phyloP scores from a whole-genome alignment of 2,329 filamentous ascomycete genomes.

The Diaporthe velutina region DNA sequence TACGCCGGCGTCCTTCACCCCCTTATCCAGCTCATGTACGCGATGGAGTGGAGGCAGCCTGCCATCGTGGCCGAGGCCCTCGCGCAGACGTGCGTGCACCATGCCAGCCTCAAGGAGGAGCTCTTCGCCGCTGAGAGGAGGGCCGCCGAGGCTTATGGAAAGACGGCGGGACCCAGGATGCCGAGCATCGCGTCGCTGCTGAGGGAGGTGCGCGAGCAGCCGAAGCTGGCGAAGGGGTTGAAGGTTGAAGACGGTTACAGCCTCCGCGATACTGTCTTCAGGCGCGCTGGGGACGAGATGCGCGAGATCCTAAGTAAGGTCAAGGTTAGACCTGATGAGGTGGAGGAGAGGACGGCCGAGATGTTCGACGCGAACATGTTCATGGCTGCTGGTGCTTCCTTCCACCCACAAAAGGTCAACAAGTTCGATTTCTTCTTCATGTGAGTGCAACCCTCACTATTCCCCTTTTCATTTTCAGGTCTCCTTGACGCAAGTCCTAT shows the following conservation, averaged over 20 bases:
- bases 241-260: slow-evolving; percentile 70
- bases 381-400: slow-evolving; percentile 66
- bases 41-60: slow-evolving; percentile 84
- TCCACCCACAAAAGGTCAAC: slow-evolving; percentile 72
- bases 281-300: slow-evolving; percentile 73
- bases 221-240: slow-evolving; percentile 68
- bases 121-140: slow-evolving; percentile 66
- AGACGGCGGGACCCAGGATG: slow-evolving; percentile 48
- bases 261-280: slow-evolving; percentile 76
- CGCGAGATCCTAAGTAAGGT: slow-evolving; percentile 71
- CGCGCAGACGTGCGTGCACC: slow-evolving; percentile 81
- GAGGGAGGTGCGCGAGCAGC: slow-evolving; percentile 67
- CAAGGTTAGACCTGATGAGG: slow-evolving; percentile 65
- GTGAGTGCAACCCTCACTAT: slow-evolving; percentile 56
- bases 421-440: slow-evolving; percentile 86
- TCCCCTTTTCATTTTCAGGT: neutral
- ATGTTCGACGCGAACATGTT: slow-evolving; percentile 77
- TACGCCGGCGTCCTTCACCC: slow-evolving; percentile 78
- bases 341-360: slow-evolving; percentile 67
- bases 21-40: slow-evolving; percentile 87
- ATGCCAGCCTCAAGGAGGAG: slow-evolving; percentile 65
- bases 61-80: slow-evolving; percentile 85
- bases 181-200: slow-evolving; percentile 70
- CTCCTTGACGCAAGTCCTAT: neutral
- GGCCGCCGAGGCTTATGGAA: slow-evolving; percentile 48